Base-by-base conservation (phyloP, 495 filamentous ascomycete species). In the Bacidia gigantensis region DNA sequence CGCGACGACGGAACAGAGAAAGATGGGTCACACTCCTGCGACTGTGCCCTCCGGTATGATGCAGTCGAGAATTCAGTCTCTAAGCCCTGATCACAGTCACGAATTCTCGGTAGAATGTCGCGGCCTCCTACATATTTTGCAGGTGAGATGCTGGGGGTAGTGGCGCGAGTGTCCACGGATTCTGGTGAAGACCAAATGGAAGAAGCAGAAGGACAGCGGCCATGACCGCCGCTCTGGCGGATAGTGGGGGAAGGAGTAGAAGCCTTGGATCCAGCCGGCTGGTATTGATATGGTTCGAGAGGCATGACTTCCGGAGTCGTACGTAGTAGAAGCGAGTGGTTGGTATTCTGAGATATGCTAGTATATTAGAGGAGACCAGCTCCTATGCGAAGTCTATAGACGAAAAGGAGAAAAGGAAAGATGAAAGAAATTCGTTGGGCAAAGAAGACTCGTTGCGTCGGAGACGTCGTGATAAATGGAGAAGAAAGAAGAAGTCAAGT, bases 21-120 rank as follows among this genome's bases (percentile, higher is more conserved):
- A 10, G 72, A 66, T 11, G 71, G 65, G 50, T 77, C 78, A 47
- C 69, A 70, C 3, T 77, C 74, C 50, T 69, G 76, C 2, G 81
- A 83, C 24, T 76, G 63, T 24, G 79, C 76, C 52, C 75, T 69
- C 46, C 71, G 70, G 57, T 79, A 75, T 39, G 72, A 68, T 24
- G 66, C 67, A 26, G 69, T 69, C 17, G 67, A 69, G 45, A 69
- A 68, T 20, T 67, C 61, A 12, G 75, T 73, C 54, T 82, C 75
- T 53, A 89, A 76, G 49, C 80, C 72, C 69, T 89, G 82, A 69
- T 94, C 89, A 65, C 93, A 87, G 54, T 78, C 77, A 45, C 89
- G 77, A 67, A 94, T 87, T 72, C 86, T 89, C 53, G 89, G 89
- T 24, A 96, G 73, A 49, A 96, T 75, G 24, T 84, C 70, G 29